Conservation (phyloP, 2,329 filamentous ascomycete genomes). For the Seiridium unicorne region DNA sequence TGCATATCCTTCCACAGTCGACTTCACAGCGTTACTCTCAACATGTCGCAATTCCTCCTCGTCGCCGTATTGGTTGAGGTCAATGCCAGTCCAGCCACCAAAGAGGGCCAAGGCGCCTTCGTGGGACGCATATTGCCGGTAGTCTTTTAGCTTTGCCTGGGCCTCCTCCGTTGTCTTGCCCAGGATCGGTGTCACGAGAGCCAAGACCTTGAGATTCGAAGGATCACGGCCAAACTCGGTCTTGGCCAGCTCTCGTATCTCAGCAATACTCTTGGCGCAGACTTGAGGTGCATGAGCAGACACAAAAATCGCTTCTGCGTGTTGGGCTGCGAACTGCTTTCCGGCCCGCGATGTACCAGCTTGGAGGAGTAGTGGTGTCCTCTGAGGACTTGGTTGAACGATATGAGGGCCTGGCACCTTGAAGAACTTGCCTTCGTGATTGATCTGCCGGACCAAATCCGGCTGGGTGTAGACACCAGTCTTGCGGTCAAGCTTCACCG, state of each 20-base stretch:
- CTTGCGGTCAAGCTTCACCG: constrained; percentile 58
- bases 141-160: constrained; percentile 60
- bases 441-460: constrained; percentile 59
- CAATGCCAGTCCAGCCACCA: constrained; percentile 69
- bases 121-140: constrained; percentile 55
- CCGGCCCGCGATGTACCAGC: constrained; percentile 67
- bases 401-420: constrained; percentile 64
- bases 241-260: constrained; percentile 57
- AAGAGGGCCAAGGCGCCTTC: constrained; percentile 70
- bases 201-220: constrained; percentile 63
- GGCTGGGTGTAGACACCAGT: constrained; percentile 55
- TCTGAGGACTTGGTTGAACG: constrained; percentile 64
- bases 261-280: constrained; percentile 59
- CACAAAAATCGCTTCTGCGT: constrained; percentile 71
- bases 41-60: constrained; percentile 37
- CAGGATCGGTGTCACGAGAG: constrained; percentile 63
- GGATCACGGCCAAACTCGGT: constrained; percentile 55
- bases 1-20: constrained; percentile 54
- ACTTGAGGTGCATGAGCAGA: constrained; percentile 63
- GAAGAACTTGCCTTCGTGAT: constrained; percentile 65
- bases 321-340: constrained; percentile 65
- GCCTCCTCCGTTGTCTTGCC: constrained; percentile 67
- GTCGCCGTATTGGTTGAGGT: constrained; percentile 37
- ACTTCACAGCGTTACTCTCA: constrained; percentile 41
- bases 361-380: constrained; percentile 68